Percentiles rank a stretch among this genome's conserved stretches.
Evolutionary conservation across 352 stramenopile genomes (phyloP).

Genomic region (Globisporangium lucens): DNA sequence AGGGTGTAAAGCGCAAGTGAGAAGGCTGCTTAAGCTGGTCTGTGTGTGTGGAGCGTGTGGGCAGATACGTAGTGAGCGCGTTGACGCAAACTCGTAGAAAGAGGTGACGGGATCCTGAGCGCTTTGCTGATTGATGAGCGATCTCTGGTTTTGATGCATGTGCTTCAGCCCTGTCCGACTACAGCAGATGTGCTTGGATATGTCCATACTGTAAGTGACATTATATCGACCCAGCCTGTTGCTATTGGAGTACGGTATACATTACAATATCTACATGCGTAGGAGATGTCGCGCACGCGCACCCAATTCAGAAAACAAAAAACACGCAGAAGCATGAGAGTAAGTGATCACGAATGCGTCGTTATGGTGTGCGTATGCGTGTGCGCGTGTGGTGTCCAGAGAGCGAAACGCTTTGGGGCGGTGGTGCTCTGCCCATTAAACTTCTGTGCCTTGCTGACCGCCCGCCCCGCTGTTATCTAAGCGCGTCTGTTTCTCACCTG

Average conservation of each 20-base stretch:
- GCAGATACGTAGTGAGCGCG: neutral
- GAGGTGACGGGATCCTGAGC: neutral
- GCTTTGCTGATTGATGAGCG: neutral
- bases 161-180: neutral
- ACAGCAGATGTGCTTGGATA: too few species aligned
- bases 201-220: too few species aligned
- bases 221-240: too few species aligned
- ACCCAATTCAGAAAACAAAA: conserved; percentile 1
- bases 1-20: neutral
- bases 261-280: too few species aligned
- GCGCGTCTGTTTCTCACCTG: neutral
- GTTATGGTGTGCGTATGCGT: neutral
- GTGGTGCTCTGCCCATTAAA: too few species aligned
- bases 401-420: neutral
- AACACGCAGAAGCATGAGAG: neutral
- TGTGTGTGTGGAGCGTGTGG: neutral
- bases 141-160: neutral
- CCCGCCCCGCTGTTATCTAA: too few species aligned
- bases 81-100: neutral
- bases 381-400: neutral
- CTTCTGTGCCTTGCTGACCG: too few species aligned
- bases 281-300: too few species aligned
- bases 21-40: neutral
- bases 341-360: neutral
- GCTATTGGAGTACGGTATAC: too few species aligned